phyloP scores from a whole-genome alignment of 2,329 filamentous ascomycete species.

The Venturia pyrina region DNA sequence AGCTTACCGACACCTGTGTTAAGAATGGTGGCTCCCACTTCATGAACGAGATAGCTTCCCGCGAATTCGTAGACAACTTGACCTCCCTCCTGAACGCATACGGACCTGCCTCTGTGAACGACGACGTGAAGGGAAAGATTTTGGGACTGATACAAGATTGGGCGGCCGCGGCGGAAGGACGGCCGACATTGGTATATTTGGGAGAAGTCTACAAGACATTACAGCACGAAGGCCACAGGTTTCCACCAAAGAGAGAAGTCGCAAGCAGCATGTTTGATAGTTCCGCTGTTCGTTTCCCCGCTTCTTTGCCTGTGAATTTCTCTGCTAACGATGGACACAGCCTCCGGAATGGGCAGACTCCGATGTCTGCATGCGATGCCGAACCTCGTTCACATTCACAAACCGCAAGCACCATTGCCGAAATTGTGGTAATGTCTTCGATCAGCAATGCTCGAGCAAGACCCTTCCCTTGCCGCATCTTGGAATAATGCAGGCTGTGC shows the following conservation, averaged over 20 bases:
- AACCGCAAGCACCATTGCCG: constrained; percentile 98
- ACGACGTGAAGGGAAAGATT: constrained; percentile 81
- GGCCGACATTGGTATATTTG: constrained; percentile 75
- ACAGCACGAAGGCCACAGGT: constrained; percentile 76
- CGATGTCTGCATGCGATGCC: constrained; percentile 96
- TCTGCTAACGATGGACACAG: constrained; percentile 32
- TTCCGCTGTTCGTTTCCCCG: constrained; percentile 60
- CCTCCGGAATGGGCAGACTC: constrained; percentile 97
- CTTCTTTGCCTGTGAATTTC: background rate
- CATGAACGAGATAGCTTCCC: constrained; percentile 85
- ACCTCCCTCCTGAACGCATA: constrained; percentile 79
- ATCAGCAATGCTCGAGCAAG: constrained; percentile 89
- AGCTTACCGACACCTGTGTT: constrained; percentile 95
- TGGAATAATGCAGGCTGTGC: constrained; percentile 80
- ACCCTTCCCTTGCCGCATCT: constrained; percentile 80
- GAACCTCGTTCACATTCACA: constrained; percentile 91
- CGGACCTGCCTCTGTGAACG: constrained; percentile 63
- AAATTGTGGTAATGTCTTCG: constrained; percentile 96
- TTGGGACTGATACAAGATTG: constrained; percentile 88
- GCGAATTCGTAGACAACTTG: constrained; percentile 97
- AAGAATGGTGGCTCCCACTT: constrained; percentile 98
- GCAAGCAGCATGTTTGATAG: constrained; percentile 98
- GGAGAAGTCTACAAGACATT: constrained; percentile 75
- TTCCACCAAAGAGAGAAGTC: constrained; percentile 77
- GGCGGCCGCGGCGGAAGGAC: constrained; percentile 80